Percentiles rank a stretch among this genome's conserved stretches.
phyloP scores from a whole-genome alignment of 2,329 filamentous ascomycete genomes.

The Diplodia corticola region DNA sequence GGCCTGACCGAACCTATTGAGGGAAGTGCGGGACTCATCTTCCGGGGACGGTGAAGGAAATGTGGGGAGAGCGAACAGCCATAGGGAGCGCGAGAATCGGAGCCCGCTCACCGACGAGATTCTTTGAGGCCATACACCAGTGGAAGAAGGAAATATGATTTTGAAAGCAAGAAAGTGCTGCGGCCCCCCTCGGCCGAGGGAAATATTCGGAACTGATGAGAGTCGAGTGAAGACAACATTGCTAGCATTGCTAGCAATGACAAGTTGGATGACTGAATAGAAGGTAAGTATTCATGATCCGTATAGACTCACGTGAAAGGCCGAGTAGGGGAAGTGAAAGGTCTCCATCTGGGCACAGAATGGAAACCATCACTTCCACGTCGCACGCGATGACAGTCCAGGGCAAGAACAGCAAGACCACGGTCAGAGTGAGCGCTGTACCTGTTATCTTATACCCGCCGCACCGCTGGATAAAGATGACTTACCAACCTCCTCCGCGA shows the following conservation, averaged over 20 bases:
- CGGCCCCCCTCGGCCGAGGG: background rate
- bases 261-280: background rate
- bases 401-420: background rate
- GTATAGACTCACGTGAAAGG: background rate
- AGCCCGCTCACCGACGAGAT: background rate
- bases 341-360: background rate
- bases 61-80: background rate
- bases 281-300: background rate
- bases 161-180: background rate
- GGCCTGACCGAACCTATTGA: background rate
- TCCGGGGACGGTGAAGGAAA: background rate
- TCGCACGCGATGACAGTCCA: background rate
- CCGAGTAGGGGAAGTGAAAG: background rate
- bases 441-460: background rate
- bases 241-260: background rate
- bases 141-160: background rate
- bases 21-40: background rate
- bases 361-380: background rate
- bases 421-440: background rate
- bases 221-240: background rate
- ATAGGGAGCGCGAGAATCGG: background rate
- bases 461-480: background rate
- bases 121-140: background rate
- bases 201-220: background rate
- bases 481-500: background rate